Conservation (phyloP, 2,329 filamentous ascomycete genomes). For the Fusarium sp. region DNA sequence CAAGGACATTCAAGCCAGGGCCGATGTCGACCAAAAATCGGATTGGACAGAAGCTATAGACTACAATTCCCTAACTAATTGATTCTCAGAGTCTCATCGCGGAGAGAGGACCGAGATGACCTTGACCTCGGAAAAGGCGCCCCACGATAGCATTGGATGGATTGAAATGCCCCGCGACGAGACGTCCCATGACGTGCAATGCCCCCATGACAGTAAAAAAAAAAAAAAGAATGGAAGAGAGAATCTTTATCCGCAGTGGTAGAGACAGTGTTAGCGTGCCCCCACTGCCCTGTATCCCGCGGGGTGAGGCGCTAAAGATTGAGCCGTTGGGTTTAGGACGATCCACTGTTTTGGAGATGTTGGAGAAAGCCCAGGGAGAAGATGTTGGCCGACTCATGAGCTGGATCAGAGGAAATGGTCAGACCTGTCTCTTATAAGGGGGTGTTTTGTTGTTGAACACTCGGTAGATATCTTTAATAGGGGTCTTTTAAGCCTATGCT, state of each 20-base stretch:
- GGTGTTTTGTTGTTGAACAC: too few species aligned
- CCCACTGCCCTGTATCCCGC: slow-evolving; percentile 25
- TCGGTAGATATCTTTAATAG: fast-evolving
- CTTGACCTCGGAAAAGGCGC: slow-evolving; percentile 12
- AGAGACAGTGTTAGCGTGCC: slow-evolving; percentile 1
- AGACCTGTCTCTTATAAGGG: neutral
- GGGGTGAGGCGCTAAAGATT: slow-evolving; percentile 21
- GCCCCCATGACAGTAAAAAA: slow-evolving; percentile 29
- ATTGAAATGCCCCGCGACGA: slow-evolving; percentile 9
- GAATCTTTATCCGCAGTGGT: neutral
- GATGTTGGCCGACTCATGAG: slow-evolving; percentile 12
- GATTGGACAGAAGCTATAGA: neutral
- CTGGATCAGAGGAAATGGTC: neutral
- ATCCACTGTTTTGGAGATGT: slow-evolving; percentile 21
- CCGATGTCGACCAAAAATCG: slow-evolving; percentile 18
- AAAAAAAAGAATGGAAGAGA: slow-evolving; percentile 11
- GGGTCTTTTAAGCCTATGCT: neutral
- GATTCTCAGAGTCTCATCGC: neutral
- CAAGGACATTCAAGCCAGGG: slow-evolving; percentile 2
- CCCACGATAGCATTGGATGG: slow-evolving; percentile 25
- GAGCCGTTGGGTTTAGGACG: neutral
- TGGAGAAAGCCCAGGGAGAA: slow-evolving; percentile 22
- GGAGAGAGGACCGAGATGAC: slow-evolving; percentile 34
- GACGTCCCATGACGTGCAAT: slow-evolving; percentile 25
- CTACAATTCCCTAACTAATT: neutral